Conservation (phyloP, 106 monocot species). For the Acanthochlamys bracteata region DNA sequence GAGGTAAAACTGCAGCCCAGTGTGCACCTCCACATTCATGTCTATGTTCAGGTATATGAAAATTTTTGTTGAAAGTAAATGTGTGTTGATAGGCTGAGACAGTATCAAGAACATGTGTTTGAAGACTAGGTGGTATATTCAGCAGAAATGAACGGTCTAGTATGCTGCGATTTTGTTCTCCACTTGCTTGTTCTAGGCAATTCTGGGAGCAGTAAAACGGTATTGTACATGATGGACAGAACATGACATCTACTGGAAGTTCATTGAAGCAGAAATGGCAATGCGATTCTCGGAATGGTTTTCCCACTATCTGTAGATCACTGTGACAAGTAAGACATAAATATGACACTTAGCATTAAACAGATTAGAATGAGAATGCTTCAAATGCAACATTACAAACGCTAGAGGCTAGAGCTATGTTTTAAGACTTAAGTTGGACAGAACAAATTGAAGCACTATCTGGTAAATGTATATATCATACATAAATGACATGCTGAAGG, state of each 20-base stretch:
- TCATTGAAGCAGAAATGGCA: constrained; percentile 84
- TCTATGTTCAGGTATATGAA: constrained; percentile 52
- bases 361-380: too few species aligned
- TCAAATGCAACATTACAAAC: too few species aligned
- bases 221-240: constrained; percentile 75
- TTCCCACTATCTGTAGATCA: constrained; percentile 62
- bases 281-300: constrained; percentile 67
- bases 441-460: too few species aligned
- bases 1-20: constrained; percentile 81
- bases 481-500: not conserved
- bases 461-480: too few species aligned
- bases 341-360: constrained; percentile 1
- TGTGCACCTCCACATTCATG: constrained; percentile 91
- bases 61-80: not conserved
- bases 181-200: constrained; percentile 52
- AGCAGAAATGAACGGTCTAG: not conserved
- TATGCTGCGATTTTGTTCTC: constrained; percentile 11
- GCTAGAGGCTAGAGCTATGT: too few species aligned
- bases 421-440: too few species aligned
- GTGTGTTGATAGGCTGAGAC: not conserved
- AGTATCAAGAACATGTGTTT: constrained; percentile 21
- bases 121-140: constrained; percentile 25
- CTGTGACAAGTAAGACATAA: constrained; percentile 25
- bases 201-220: constrained; percentile 77
- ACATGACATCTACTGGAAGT: constrained; percentile 57